A percentile compares a stretch with the other conserved stretches of the same genome.
Conservation (phyloP, 495 filamentous ascomycete species). For the Neurospora discreta region DNA sequence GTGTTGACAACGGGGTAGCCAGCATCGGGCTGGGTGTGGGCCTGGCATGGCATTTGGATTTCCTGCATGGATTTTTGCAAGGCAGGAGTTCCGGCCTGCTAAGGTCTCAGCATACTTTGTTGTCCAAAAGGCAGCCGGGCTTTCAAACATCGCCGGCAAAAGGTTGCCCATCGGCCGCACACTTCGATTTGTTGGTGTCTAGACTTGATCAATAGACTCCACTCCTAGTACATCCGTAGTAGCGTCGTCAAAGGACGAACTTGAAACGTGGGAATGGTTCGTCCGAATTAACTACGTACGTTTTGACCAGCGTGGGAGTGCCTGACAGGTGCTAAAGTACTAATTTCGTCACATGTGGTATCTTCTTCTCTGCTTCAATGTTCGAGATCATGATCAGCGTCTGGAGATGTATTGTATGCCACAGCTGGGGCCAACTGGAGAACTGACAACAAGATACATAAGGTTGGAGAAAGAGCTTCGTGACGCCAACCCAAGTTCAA, state of each 20-base stretch:
- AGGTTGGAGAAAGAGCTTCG: background rate
- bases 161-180: background rate
- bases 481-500: background rate
- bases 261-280: background rate
- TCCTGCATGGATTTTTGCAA: background rate
- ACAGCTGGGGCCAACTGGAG: background rate
- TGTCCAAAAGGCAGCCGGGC: background rate
- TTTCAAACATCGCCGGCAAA: background rate
- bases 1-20: background rate
- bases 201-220: background rate
- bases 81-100: background rate
- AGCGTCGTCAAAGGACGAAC: background rate
- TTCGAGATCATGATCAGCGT: background rate
- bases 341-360: background rate
- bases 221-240: background rate
- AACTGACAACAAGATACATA: background rate
- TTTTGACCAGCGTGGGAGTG: background rate
- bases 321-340: background rate
- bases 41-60: background rate
- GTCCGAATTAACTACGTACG: background rate
- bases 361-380: background rate
- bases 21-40: background rate
- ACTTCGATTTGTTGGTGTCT: background rate
- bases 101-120: background rate
- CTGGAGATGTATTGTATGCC: background rate